Percentiles rank a stretch among this genome's conserved stretches.
These are phyloP conservation scores for Vaccinium macrocarpon DNA, from an alignment of 148 eudicot species.

Conservation along the genomic window DNA sequence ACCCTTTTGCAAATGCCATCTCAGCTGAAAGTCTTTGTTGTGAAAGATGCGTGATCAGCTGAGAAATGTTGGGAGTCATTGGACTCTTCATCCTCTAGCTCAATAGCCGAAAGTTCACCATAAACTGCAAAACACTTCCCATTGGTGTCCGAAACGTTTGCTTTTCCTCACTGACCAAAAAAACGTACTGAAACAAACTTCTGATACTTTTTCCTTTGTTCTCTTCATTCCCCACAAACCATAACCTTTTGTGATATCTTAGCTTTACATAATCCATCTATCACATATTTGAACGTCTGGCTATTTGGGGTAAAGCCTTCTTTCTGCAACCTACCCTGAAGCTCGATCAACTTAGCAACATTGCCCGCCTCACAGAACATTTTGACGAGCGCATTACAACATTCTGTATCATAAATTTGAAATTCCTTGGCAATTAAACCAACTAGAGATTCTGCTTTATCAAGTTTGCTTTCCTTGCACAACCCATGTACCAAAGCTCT, in stretches of 20 bases:
- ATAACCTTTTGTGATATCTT: conserved; percentile 21
- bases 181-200: neutral
- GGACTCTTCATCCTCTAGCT: neutral
- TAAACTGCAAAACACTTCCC: neutral
- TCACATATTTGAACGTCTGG: conserved; percentile 56
- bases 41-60: neutral
- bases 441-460: conserved; percentile 55
- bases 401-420: conserved; percentile 52
- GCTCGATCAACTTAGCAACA: conserved; percentile 45
- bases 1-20: neutral
- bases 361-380: conserved; percentile 43
- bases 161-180: neutral
- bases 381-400: conserved; percentile 58
- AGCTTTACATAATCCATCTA: conserved; percentile 53
- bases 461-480: conserved; percentile 40
- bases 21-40: neutral
- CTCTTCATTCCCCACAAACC: neutral
- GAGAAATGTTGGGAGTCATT: neutral
- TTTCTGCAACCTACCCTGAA: conserved; percentile 72
- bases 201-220: neutral
- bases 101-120: neutral
- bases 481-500: conserved; percentile 58
- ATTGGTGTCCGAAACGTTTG: neutral
- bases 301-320: conserved; percentile 68
- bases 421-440: conserved; percentile 42